Base-by-base conservation (phyloP, 495 filamentous ascomycete genomes). In the Trichoderma parareesei region DNA sequence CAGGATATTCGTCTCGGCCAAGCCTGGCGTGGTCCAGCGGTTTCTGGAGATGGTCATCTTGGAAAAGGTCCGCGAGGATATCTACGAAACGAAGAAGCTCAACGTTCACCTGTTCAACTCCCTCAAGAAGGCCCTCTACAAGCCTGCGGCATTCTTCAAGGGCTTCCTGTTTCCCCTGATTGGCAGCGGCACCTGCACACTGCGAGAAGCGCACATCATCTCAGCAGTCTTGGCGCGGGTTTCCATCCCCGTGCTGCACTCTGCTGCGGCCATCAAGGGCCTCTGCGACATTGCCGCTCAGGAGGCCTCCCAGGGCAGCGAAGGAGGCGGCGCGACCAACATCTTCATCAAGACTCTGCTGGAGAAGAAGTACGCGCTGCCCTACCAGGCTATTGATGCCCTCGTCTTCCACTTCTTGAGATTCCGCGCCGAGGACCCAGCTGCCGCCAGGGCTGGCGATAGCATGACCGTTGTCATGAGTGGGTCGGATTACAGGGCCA, bases 111-210 rank as follows among this genome's bases (percentile, higher is more conserved):
- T 97, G 4, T 99, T 96, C 81, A 90, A 92, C 65, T 85, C 91
- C 2, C 79, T 98, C 59, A 96, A 96, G 74, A 96, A 96, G 72
- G 87, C 87, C 3, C 81, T 98, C 9, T 99, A 97, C 81, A 98
- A 97, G 71, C 95, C 94, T 2, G 90, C 91, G 0, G 91, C 91
- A 33, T 99, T 95, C 77, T 98, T 99, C 81, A 97, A 97, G 74
- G 94, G 94, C 1, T 85, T 98, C 67, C 80, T 98, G 6, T 98
- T 98, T 71, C 95, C 95, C 4, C 81, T 98, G 11, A 88, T 93
- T 0, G 82, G 81, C 16, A 84, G 83, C 64, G 82, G 90, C 10
- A 90, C 86, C 38, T 96, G 92, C 78, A 93, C 92, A 5, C 76
- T 98, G 55, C 84, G 92, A 41, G 94, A 98, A 76, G 94, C 94